phyloP scores from a whole-genome alignment of 768 basidiomycete genomes.

The Hortiboletus flavorubellus region DNA sequence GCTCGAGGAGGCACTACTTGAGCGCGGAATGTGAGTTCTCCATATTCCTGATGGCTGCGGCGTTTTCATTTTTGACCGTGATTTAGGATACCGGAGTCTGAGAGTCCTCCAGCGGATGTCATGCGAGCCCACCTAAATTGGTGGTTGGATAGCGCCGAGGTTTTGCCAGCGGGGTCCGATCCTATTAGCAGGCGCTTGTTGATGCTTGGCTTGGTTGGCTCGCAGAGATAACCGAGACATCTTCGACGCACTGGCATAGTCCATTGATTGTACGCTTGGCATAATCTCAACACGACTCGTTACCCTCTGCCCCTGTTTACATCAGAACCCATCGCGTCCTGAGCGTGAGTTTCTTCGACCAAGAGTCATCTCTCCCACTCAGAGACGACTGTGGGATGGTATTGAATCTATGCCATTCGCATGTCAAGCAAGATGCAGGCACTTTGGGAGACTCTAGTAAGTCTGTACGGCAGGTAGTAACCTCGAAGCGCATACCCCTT shows the following conservation, averaged over 20 bases:
- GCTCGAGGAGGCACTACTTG: conserved; percentile 62
- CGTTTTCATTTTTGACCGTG: not conserved
- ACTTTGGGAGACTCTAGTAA: not conserved
- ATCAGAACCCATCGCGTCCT: not conserved
- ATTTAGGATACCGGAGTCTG: conserved; percentile 37
- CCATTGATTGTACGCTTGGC: conserved; percentile 9
- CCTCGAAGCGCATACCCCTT: no score
- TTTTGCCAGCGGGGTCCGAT: conserved; percentile 33
- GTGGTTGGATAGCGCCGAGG: conserved; percentile 58
- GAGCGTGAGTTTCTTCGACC: no score
- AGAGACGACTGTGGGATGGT: no score
- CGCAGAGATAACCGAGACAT: conserved; percentile 18
- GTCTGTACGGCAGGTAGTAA: no score
- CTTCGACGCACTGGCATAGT: not conserved
- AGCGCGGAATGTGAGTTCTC: conserved; percentile 70
- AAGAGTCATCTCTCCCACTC: not conserved
- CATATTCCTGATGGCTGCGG: not conserved
- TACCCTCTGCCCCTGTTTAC: not conserved
- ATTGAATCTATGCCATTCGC: not conserved
- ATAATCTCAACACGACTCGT: conserved; percentile 10
- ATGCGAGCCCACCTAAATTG: conserved; percentile 52
- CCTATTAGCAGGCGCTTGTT: conserved; percentile 48
- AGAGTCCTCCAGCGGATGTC: conserved; percentile 37
- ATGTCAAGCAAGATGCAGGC: not conserved
- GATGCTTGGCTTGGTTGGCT: conserved; percentile 41